These are phyloP conservation scores for Isochrysis galbana DNA, from an alignment of 78 protist genomes.

Conservation along the genomic window DNA sequence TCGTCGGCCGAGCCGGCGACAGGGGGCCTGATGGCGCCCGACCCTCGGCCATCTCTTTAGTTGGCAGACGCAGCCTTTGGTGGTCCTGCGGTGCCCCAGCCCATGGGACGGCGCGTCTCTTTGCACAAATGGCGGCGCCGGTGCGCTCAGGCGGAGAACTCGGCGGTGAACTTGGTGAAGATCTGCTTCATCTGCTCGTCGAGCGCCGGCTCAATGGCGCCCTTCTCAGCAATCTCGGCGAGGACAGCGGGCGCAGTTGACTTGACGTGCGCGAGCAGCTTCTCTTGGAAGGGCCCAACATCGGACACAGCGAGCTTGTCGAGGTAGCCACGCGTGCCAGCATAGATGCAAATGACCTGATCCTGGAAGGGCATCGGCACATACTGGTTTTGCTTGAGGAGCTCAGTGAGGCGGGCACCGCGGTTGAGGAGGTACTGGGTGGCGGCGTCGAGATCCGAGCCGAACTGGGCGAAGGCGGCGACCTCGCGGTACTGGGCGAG, in stretches of 20 bases:
- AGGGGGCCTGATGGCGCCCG: no score
- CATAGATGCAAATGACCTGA: conserved; percentile 54
- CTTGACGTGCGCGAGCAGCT: conserved; percentile 28
- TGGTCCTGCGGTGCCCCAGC: no score
- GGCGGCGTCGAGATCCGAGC: conserved; percentile 73
- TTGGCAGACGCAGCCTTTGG: no score
- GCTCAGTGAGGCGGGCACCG: conserved; percentile 63
- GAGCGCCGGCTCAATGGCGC: neutral
- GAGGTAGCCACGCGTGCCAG: conserved; percentile 69
- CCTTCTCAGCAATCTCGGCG: conserved; percentile 29
- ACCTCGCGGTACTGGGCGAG: conserved; percentile 83
- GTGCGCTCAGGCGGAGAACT: neutral
- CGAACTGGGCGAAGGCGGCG: conserved; percentile 84
- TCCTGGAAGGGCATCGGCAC: conserved; percentile 57
- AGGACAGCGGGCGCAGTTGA: conserved; percentile 30
- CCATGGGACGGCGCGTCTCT: no score
- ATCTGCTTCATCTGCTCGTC: conserved; percentile 31
- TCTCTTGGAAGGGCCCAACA: conserved; percentile 34
- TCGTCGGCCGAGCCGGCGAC: no score
- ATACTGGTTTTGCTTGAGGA: conserved; percentile 70
- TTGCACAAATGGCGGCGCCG: no score
- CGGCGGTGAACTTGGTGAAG: conserved; percentile 22
- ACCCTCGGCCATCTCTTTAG: no score
- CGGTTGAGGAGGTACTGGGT: conserved; percentile 67
- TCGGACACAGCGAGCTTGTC: conserved; percentile 52